Base-by-base conservation (phyloP, 352 stramenopile species). In the Pythium chondricola region DNA sequence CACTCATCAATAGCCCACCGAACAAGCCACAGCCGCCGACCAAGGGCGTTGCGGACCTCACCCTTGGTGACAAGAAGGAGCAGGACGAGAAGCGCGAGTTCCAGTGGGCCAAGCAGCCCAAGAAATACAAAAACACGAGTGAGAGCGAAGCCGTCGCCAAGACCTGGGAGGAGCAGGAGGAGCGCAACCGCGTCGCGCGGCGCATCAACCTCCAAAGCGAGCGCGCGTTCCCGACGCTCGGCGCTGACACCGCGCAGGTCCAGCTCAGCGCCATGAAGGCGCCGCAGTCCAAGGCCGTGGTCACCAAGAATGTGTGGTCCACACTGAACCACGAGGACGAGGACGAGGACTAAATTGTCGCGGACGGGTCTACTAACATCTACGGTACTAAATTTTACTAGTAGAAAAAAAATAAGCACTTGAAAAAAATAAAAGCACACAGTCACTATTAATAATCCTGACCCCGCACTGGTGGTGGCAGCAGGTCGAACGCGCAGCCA, bases 71-170 rank as follows among this genome's bases (percentile, higher is more conserved):
- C 36, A 85, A 85, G 61, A 64, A 81, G 38, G 48, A 73, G 22
- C 41, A 31, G 2, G 68, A 83, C 30, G 76, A 82, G 48, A 63
- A 63, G 49, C 47, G 48, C 24, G 50, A 60, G 30, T 90, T 88
- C 57, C 75, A 87, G 52, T 91, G 79, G 76, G 72, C 79, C 38
- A 91, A 91, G 61, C 76, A 91, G 65, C 79, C 74, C 21, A 91
- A 91, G 49, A 91, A 91, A 63, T 88, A 88, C 68, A 91, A 87
- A 57, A 76, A 83, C 31, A 5, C 52, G 38, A 50, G 59, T 31
- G 72, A 77, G 22, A 25, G 80, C 59, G 78, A 85, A 48, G 47
- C 48, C 10, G 79, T 87, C 22, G 71, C 76, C 14, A 65, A 61
- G 26, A 73, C 77, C 50, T 87, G 79, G 76, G 79, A 69, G 30